Percentiles rank a stretch among this genome's conserved stretches.
Evolutionary conservation across 2,329 filamentous ascomycete species (phyloP).

Genomic region (Sporothrix curviconia): DNA sequence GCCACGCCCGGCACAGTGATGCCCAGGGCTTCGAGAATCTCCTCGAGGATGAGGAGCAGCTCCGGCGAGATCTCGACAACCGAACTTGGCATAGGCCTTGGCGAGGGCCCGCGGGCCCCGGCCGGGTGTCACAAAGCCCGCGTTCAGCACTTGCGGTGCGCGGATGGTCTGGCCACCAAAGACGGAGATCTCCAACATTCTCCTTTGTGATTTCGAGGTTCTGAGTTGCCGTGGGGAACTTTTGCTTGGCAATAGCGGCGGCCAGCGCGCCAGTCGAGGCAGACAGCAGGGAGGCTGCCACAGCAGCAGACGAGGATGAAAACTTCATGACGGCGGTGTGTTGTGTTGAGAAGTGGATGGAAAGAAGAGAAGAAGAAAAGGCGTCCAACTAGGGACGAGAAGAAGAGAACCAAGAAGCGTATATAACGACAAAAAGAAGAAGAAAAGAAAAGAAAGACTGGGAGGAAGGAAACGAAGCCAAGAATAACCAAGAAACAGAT

Average conservation of each 20-base stretch:
- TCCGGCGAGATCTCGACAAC: slow-evolving; percentile 11
- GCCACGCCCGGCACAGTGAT: not conserved
- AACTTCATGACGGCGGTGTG: slow-evolving; percentile 13
- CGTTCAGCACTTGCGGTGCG: slow-evolving; percentile 33
- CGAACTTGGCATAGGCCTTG: slow-evolving; percentile 30
- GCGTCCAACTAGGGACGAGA: not conserved
- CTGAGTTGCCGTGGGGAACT: not conserved
- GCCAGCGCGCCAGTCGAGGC: slow-evolving; percentile 21
- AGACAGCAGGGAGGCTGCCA: slow-evolving; percentile 20
- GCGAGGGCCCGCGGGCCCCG: slow-evolving; percentile 26
- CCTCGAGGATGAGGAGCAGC: slow-evolving; percentile 24
- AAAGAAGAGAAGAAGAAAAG: not conserved
- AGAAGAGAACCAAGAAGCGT: not conserved
- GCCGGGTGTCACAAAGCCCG: slow-evolving; percentile 26
- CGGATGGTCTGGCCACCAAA: slow-evolving; percentile 35
- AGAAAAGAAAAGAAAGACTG: not conserved
- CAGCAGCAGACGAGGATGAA: slow-evolving; percentile 1
- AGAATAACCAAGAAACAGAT: not conserved
- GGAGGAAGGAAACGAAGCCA: not conserved
- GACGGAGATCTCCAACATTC: slow-evolving; percentile 28
- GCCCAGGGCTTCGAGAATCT: slow-evolving; percentile 9
- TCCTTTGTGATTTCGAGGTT: slow-evolving; percentile 15
- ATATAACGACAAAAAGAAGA: not conserved
- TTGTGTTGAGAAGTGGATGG: not conserved
- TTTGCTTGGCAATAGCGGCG: slow-evolving; percentile 23